Conservation (phyloP, 129 eudicot species). For the Ambrosia trifida region DNA sequence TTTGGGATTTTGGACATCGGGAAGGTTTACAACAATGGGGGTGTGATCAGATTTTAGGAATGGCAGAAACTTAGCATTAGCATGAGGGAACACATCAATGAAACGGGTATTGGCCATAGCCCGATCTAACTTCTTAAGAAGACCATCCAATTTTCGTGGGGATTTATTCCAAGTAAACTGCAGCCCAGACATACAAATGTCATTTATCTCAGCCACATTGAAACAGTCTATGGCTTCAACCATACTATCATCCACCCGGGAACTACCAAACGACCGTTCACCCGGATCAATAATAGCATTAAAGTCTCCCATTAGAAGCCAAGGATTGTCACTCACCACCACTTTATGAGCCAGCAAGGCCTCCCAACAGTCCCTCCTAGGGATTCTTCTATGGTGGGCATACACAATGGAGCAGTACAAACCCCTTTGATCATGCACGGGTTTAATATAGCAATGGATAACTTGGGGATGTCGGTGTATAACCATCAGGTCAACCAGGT, state of each 20-base stretch:
- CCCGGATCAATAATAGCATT: background rate
- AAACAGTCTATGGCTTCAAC: background rate
- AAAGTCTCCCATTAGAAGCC: background rate
- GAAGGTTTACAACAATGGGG: background rate
- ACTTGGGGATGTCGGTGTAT: background rate
- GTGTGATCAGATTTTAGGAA: background rate
- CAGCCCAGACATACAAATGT: background rate
- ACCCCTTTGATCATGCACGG: background rate
- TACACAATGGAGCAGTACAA: background rate
- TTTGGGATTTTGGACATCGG: background rate
- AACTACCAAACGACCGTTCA: background rate
- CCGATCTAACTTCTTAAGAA: background rate
- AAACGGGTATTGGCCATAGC: background rate
- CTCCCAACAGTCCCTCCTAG: background rate
- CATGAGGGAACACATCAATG: background rate
- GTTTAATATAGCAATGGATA: background rate
- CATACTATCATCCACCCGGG: background rate
- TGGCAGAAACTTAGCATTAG: background rate
- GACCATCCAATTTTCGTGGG: background rate
- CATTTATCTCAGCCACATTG: background rate
- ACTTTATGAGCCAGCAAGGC: no score
- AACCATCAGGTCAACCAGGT: background rate
- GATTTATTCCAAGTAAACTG: background rate
- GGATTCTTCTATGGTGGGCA: background rate
- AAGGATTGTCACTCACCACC: background rate